These are phyloP conservation scores for Cladorrhinum sp. DNA, from an alignment of 2,329 filamentous ascomycete species.

Conservation along the genomic window DNA sequence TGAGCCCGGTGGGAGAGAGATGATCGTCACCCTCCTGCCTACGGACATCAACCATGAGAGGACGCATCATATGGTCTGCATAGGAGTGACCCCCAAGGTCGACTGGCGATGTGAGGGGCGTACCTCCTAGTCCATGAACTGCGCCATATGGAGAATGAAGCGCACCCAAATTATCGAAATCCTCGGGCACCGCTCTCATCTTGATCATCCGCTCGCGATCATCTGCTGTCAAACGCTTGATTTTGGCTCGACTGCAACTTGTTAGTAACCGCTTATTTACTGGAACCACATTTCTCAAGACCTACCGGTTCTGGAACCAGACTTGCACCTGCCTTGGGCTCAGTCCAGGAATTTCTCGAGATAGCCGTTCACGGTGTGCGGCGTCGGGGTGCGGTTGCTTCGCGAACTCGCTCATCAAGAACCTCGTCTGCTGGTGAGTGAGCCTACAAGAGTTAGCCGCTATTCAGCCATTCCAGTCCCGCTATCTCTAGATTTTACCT, in stretches of 20 bases:
- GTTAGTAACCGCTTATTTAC: constrained; percentile 18
- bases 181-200: constrained; percentile 68
- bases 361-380: constrained; percentile 80
- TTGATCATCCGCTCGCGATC: constrained; percentile 69
- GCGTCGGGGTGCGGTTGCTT: constrained; percentile 93
- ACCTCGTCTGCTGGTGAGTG: constrained; percentile 95
- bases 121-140: constrained; percentile 50
- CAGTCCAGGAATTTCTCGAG: constrained; percentile 84
- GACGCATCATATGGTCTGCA: constrained; percentile 61
- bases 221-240: constrained; percentile 68
- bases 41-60: constrained; percentile 66
- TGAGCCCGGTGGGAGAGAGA: constrained; percentile 64
- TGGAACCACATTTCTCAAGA: constrained; percentile 13
- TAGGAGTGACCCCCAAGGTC: constrained; percentile 51
- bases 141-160: constrained; percentile 66
- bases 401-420: constrained; percentile 94
- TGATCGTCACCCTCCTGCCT: constrained; percentile 63
- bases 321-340: constrained; percentile 93
- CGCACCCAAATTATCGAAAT: constrained; percentile 68
- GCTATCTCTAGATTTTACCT: constrained; percentile 48
- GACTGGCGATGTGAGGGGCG: constrained; percentile 47
- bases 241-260: constrained; percentile 59
- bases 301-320: constrained; percentile 96
- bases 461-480: constrained; percentile 4
- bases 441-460: constrained; percentile 58